Evolutionary conservation across 441 rosid genomes (phyloP).

Genomic region (Omphalea diandra): DNA sequence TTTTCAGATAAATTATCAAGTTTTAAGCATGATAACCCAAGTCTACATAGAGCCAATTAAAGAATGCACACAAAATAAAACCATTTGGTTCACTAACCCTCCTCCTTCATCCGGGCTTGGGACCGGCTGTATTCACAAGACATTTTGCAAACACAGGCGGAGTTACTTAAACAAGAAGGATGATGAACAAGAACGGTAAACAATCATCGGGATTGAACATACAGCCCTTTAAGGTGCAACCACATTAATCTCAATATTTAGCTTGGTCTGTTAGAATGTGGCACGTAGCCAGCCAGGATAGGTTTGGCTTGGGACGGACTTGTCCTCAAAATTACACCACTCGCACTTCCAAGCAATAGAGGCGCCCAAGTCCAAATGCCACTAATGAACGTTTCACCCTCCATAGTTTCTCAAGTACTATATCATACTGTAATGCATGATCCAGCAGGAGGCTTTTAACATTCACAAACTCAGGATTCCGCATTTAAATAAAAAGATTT

Average conservation of each 20-base stretch:
- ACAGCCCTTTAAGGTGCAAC: too few relatives aligned
- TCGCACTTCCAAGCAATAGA: neutral
- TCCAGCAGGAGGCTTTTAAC: too few relatives aligned
- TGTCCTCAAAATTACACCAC: neutral
- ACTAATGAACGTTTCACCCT: too few relatives aligned
- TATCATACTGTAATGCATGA: too few relatives aligned
- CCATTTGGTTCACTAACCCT: constrained; percentile 31
- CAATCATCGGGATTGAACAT: neutral
- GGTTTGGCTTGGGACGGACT: neutral
- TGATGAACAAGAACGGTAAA: neutral
- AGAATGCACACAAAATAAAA: neutral
- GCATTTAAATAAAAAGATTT: neutral
- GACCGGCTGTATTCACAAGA: constrained; percentile 48
- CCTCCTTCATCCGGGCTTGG: constrained; percentile 78
- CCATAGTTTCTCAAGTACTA: too few relatives aligned
- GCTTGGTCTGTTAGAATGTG: neutral
- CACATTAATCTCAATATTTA: too few relatives aligned
- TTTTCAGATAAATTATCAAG: too few relatives aligned
- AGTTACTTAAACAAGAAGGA: constrained; percentile 30
- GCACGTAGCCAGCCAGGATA: neutral
- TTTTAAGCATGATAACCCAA: too few relatives aligned
- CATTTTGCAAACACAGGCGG: constrained; percentile 42
- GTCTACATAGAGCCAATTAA: too few relatives aligned
- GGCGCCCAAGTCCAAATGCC: too few relatives aligned
- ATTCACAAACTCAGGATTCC: neutral